These are phyloP conservation scores for Diaporthe citri DNA, from an alignment of 2,329 filamentous ascomycete species.

Conservation along the genomic window DNA sequence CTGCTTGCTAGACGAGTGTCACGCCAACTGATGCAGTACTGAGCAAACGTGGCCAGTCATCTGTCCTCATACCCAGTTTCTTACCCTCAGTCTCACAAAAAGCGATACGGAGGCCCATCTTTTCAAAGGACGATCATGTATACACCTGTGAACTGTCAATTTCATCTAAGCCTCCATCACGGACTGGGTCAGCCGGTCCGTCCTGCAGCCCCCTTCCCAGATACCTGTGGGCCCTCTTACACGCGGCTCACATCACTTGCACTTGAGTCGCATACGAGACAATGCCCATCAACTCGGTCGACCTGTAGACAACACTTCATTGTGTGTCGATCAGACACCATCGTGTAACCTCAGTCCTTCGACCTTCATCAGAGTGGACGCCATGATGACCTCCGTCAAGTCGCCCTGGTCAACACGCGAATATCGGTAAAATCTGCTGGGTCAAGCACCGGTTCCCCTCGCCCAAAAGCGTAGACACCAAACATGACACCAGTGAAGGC, in stretches of 20 bases:
- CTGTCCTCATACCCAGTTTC: not conserved
- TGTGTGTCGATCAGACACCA: not conserved
- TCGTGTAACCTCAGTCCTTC: not conserved
- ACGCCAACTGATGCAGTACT: not conserved
- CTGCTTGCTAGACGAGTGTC: not conserved
- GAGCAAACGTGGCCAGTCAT: not conserved
- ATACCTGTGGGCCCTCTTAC: not conserved
- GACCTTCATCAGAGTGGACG: not conserved
- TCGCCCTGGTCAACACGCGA: conserved; percentile 4
- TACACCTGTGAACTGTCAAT: not conserved
- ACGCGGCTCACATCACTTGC: not conserved
- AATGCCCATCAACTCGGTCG: not conserved
- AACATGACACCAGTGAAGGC: conserved; percentile 50
- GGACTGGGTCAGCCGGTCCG: conserved; percentile 14
- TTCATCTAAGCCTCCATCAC: not conserved
- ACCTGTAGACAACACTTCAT: no score
- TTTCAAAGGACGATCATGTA: not conserved
- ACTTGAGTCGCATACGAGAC: not conserved
- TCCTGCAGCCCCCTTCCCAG: no score
- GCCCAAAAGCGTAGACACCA: conserved; percentile 48
- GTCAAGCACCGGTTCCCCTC: conserved; percentile 48
- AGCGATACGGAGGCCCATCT: not conserved
- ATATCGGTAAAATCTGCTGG: conserved; percentile 49
- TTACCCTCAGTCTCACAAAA: not conserved
- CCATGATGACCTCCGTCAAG: not conserved